phyloP scores from a whole-genome alignment of 2,329 filamentous ascomycete species.

The Hypoxylon sp. region DNA sequence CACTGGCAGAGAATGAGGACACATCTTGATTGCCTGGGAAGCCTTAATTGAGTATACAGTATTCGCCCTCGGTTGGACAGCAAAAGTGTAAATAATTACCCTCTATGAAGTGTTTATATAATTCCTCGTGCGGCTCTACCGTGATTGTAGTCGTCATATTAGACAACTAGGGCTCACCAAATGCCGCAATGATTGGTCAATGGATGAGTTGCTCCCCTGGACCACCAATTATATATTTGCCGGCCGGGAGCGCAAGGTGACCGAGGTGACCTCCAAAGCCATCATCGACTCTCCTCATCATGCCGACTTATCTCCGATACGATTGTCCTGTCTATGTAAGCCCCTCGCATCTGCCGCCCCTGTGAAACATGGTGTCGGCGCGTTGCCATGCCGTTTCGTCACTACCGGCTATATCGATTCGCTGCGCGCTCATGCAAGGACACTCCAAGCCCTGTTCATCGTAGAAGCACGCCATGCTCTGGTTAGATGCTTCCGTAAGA shows the following conservation, averaged over 20 bases:
- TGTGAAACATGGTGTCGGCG: constrained; percentile 18
- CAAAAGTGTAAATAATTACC: not conserved
- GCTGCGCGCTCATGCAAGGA: constrained; percentile 16
- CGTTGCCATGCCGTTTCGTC: constrained; percentile 12
- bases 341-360: constrained; percentile 27
- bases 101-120: constrained; percentile 6
- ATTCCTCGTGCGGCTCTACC: not conserved
- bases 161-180: constrained; percentile 10
- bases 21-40: not conserved
- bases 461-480: constrained; percentile 30
- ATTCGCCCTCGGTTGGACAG: not conserved
- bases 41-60: not conserved
- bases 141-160: constrained; percentile 15
- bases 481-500: constrained; percentile 25
- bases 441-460: not conserved
- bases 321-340: not conserved
- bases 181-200: constrained; percentile 23
- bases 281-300: constrained; percentile 12
- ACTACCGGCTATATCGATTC: constrained; percentile 32
- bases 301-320: constrained; percentile 35
- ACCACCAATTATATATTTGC: constrained; percentile 37
- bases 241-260: constrained; percentile 26
- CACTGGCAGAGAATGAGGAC: constrained; percentile 12
- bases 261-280: constrained; percentile 24
- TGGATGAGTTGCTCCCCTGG: not conserved